phyloP scores from a whole-genome alignment of 1,139 yeast species.

The Protomyces pachydermus region DNA sequence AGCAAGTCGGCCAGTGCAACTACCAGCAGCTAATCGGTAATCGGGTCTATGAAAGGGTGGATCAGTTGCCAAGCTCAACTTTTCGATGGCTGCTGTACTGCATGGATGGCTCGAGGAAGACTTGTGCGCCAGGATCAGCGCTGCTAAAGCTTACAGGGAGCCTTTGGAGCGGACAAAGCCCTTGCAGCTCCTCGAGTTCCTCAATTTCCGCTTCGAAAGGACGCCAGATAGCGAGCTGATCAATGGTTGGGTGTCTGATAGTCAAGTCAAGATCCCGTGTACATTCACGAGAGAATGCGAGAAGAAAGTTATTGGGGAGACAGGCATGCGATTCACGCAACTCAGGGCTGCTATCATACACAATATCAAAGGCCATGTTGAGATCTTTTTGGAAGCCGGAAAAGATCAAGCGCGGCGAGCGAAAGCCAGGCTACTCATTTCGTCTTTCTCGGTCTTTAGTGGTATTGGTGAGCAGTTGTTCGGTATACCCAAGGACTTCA shows the following conservation, averaged over 20 bases:
- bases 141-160: not conserved
- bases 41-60: too few relatives aligned
- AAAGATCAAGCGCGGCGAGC: not conserved
- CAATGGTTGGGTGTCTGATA: conserved; percentile 15
- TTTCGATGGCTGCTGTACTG: conserved; percentile 12
- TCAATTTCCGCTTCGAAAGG: conserved; percentile 1
- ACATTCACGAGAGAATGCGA: conserved; percentile 6
- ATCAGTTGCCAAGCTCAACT: too few relatives aligned
- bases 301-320: not conserved
- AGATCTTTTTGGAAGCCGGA: not conserved
- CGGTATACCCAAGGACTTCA: conserved; percentile 10
- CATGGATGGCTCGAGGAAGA: conserved; percentile 11
- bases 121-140: not conserved
- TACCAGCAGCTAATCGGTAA: too few relatives aligned
- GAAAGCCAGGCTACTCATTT: not conserved
- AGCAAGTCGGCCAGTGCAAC: too few relatives aligned
- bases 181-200: conserved; percentile 8
- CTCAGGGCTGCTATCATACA: conserved; percentile 1
- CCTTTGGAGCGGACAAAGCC: conserved; percentile 3
- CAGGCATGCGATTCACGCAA: conserved; percentile 7
- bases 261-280: conserved; percentile 1
- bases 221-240: not conserved
- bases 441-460: conserved; percentile 1
- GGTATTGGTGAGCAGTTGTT: conserved; percentile 7
- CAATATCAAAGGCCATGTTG: not conserved